These are phyloP conservation scores for Hyaloscypha variabilis DNA, from an alignment of 495 filamentous ascomycete genomes.

Conservation along the genomic window DNA sequence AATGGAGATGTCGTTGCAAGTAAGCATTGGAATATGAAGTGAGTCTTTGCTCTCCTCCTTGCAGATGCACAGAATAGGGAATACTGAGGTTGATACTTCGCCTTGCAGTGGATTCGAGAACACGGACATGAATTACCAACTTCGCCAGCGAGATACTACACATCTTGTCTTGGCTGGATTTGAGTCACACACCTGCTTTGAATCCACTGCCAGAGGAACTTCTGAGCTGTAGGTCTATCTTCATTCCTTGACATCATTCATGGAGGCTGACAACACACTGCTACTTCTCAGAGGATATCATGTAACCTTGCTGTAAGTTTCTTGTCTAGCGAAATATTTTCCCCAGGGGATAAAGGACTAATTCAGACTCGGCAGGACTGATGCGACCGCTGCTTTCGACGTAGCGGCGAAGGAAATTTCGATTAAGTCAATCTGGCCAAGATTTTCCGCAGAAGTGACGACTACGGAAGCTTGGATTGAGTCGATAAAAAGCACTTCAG, in stretches of 20 bases:
- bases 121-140: not conserved
- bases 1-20: not conserved
- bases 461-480: not conserved
- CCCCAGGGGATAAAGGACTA: not conserved
- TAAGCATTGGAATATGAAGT: not conserved
- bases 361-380: not conserved
- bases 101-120: not conserved
- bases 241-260: not conserved
- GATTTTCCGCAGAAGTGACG: not conserved
- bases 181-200: not conserved
- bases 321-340: not conserved
- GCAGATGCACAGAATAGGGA: too few relatives aligned
- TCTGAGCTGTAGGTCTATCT: not conserved
- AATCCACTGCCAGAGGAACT: not conserved
- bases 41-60: not conserved
- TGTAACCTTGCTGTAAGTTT: not conserved
- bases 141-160: not conserved
- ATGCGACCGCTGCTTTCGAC: not conserved
- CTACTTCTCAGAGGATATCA: not conserved
- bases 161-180: not conserved
- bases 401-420: not conserved
- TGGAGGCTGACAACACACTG: not conserved
- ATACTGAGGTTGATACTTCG: not conserved
- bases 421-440: not conserved
- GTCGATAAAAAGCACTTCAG: too few relatives aligned